phyloP scores from a whole-genome alignment of 805 yeast genomes.

The Starmerella apis region DNA sequence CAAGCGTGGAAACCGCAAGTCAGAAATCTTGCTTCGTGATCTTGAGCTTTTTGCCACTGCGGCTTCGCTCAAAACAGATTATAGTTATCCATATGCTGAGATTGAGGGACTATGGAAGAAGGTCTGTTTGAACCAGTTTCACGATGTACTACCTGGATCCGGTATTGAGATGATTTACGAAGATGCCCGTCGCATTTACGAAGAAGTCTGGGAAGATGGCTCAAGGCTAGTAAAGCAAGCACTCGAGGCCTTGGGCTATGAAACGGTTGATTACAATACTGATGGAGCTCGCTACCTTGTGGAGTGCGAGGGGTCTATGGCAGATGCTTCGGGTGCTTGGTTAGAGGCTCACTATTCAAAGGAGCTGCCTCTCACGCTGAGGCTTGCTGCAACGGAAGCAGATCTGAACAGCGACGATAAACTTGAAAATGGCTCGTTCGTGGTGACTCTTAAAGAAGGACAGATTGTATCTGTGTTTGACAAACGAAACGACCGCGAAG shows the following conservation, averaged over 20 bases:
- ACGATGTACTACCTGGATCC: conserved; percentile 95
- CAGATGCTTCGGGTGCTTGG: conserved; percentile 6
- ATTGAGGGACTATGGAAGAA: conserved; percentile 76
- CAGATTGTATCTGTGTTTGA: conserved; percentile 57
- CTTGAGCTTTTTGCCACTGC: conserved; percentile 76
- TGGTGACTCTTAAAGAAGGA: conserved; percentile 53
- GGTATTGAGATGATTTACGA: conserved; percentile 92
- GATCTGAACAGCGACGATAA: conserved; percentile 23
- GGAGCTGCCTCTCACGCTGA: not conserved
- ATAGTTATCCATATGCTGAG: conserved; percentile 60
- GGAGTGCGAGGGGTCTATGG: conserved; percentile 16
- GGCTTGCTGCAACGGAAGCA: not conserved
- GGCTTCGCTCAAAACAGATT: conserved; percentile 45
- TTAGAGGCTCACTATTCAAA: conserved; percentile 7
- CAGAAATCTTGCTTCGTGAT: conserved; percentile 73
- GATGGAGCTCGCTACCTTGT: conserved; percentile 13
- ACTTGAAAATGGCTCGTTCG: conserved; percentile 52
- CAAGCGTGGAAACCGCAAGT: conserved; percentile 65
- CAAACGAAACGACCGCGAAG: conserved; percentile 45
- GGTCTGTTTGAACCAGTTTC: conserved; percentile 84
- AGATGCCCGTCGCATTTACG: conserved; percentile 73
- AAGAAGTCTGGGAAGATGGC: conserved; percentile 44
- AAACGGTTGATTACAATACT: conserved; percentile 7
- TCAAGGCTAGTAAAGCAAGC: conserved; percentile 45
- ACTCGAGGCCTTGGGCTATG: conserved; percentile 35